Conservation (phyloP, 2,329 filamentous ascomycete genomes). For the Fusarium compactum region DNA sequence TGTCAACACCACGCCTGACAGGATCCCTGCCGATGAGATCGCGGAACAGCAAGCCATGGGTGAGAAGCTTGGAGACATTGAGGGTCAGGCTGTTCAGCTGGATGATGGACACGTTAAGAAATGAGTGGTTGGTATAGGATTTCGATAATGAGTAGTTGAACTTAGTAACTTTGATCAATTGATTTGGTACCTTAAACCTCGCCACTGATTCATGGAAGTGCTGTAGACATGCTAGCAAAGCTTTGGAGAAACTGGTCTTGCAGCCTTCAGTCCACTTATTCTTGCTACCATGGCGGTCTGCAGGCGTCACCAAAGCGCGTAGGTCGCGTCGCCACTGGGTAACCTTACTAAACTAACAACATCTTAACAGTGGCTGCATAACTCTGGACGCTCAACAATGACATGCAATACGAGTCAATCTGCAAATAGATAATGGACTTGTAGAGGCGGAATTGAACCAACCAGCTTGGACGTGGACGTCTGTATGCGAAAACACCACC, state of each 20-base stretch:
- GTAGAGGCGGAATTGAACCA: background rate
- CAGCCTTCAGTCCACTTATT: too few species aligned
- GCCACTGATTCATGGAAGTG: fast-evolving
- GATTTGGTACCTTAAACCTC: fast-evolving
- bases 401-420: too few species aligned
- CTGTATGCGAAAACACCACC: background rate
- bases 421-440: too few species aligned
- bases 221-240: background rate
- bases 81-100: background rate
- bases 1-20: conserved; percentile 17
- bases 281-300: too few species aligned
- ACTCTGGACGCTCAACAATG: fast-evolving
- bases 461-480: fast-evolving
- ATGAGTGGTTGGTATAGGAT: background rate
- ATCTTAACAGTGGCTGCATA: background rate
- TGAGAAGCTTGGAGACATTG: conserved; percentile 7
- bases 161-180: fast-evolving
- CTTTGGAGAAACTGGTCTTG: too few species aligned
- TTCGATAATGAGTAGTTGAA: background rate
- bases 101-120: background rate
- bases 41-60: conserved; percentile 6
- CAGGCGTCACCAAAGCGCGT: background rate
- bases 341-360: too few species aligned
- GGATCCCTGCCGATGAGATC: conserved; percentile 18
- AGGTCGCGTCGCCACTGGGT: background rate